Base-by-base conservation (phyloP, 139 green algal species). In the Limnomonas spitsbergensis region DNA sequence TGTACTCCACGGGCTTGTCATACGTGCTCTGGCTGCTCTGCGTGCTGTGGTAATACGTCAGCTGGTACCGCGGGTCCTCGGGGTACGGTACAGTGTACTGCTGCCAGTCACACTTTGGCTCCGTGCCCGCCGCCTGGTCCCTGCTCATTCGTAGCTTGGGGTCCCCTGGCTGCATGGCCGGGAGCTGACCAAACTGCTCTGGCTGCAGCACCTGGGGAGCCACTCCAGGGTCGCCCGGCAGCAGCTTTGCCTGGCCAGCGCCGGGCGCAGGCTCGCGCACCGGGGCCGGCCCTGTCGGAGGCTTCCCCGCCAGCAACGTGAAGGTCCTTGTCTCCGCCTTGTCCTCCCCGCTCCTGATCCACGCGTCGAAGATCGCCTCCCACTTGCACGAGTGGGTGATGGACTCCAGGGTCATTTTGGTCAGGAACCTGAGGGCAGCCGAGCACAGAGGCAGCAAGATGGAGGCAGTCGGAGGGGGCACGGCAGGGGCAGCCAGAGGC, bases 1-100 rank as follows among this genome's bases (percentile, higher is more conserved):
- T 24, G 42, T 83, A 87, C 82, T 88, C 85, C 2, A 54, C 2
- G 38, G 85, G 85, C 32, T 76, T 69, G n/a, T 90, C 85, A 53
- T 86, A 90, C 38, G 77, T 76, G 71, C 80, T 88, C 24, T 73
- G 32, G 24, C 80, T 54, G 0, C 78, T 87, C 38, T 42, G 3
- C 0, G 68, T 47, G 78, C 87, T 90, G 71, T 88, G 42, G 72
- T 85, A 90, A 31, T 85, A 90, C 0, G 74, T 83, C 2, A 90
- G 61, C 4, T 40, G 20, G 32, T 81, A 83, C 4, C 29, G 31
- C 1, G 77, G 78, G 39, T 87, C 70, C 32, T 77, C 20, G 7
- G 73, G 38, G 38, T 86, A 80, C 1, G 85, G 79, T 6, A 40
- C 66, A 0, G 52, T 79, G 56, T 71, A 67, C 40, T 78, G 68